Evolutionary conservation across 352 stramenopile genomes (phyloP), one percentile per base, ranked within the genome.

Genomic region (Phytophthora chlamydospora): DNA sequence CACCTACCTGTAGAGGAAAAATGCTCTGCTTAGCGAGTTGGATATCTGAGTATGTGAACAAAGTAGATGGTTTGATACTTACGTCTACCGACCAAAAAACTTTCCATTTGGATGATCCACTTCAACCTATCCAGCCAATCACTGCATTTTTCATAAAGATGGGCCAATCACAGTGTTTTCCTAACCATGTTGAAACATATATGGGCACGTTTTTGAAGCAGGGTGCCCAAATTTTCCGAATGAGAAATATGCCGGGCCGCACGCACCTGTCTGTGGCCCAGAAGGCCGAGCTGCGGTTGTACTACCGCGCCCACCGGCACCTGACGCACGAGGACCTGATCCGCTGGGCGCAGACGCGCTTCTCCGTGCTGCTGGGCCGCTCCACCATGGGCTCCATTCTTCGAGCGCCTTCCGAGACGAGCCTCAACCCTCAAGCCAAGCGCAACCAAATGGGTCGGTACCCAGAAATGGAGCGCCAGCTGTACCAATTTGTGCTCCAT

Each of bases 301-400:
- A 66, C 48, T 54, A 66, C 34, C 48, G 58, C 32, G 42, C 48
- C 7, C 58, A 59, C 42, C 58, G 48, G 9, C 43, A 54, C 5
- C 58, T 66, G 13, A 66, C 58, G n/a, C 48, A 66, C 41, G 48
- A 66, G 14, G 45, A 64, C 56, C 41, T 60, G 4, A 66, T 66
- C 3, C 58, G 58, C 48, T 66, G 58, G 48, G 58, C 48, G 10
- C 58, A 66, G 13, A 9, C 14, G 27, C 47, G 50, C 34, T 58
- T 51, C 27, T 58, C 41, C 27, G 42, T 66, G 2, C 40, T 66
- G 7, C 14, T 66, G 3, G 58, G 33, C 2, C 58, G 58, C 13
- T 66, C 58, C 42, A 66, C 58, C 6, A 41, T 66, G 0, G 58
- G 58, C 33, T 47, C 47, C 3, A 66, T 66, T 17, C 38, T 66